Conservation (phyloP, 495 filamentous ascomycete genomes). For the Sabuloglossum arenarium region DNA sequence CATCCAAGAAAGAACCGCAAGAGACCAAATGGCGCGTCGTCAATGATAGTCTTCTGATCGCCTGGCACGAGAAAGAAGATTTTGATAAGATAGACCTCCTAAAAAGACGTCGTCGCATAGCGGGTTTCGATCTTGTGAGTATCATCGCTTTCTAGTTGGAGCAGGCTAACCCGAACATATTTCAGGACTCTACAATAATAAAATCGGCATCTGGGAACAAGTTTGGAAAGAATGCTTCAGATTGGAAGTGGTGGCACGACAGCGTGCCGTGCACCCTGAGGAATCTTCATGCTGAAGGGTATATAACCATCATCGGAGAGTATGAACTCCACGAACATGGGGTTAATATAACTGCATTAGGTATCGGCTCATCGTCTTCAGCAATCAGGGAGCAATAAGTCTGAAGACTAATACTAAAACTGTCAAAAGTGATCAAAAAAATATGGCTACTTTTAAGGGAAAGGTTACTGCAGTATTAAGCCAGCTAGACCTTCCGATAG, state of each 20-base stretch:
- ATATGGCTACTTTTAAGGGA: conserved; percentile 55
- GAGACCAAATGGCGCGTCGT: conserved; percentile 51
- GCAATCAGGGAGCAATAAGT: conserved; percentile 69
- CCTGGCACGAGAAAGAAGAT: conserved; percentile 30
- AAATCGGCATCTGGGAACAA: conserved; percentile 58
- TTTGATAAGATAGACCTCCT: conserved; percentile 14
- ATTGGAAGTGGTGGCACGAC: conserved; percentile 92
- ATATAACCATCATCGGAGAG: conserved; percentile 8
- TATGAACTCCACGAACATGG: background rate
- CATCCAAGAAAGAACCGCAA: conserved; percentile 67
- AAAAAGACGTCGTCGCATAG: conserved; percentile 34
- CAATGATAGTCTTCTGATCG: conserved; percentile 54
- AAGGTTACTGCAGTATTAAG: conserved; percentile 48
- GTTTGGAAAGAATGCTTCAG: conserved; percentile 43
- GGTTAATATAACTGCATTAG: conserved; percentile 20
- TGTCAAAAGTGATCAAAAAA: conserved; percentile 38
- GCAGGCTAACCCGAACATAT: conserved; percentile 1
- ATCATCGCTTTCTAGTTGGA: background rate
- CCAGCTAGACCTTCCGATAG: conserved; percentile 54
- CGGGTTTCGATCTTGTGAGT: conserved; percentile 77
- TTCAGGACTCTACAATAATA: conserved; percentile 74
- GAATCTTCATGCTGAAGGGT: conserved; percentile 52
- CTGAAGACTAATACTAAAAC: conserved; percentile 51
- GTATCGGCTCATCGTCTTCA: conserved; percentile 60
- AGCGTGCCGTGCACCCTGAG: conserved; percentile 43